Conservation (phyloP, 2,329 filamentous ascomycete genomes). For the Amauroascus verrucosus region DNA sequence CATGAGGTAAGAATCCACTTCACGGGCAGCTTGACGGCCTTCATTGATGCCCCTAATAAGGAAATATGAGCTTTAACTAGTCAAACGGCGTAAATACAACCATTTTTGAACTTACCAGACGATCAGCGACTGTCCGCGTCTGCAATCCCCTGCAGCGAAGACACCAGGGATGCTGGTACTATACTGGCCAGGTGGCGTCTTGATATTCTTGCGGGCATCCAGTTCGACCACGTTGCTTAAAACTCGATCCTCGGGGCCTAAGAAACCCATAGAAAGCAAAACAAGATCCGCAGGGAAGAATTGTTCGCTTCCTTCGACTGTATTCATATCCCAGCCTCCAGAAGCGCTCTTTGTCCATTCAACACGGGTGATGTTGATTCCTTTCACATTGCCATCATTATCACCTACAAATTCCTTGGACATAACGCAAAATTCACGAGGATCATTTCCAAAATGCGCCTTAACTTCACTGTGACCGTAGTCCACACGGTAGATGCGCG, state of each 20-base stretch:
- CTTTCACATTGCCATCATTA: slow-evolving; percentile 76
- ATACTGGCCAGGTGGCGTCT: slow-evolving; percentile 81
- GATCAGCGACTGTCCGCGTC: slow-evolving; percentile 87
- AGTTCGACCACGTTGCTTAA: slow-evolving; percentile 83
- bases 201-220: slow-evolving; percentile 89
- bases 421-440: slow-evolving; percentile 96
- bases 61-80: not conserved
- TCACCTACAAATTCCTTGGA: slow-evolving; percentile 93
- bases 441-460: slow-evolving; percentile 91
- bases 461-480: slow-evolving; percentile 94
- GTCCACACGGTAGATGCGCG: slow-evolving; percentile 94
- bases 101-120: slow-evolving; percentile 59
- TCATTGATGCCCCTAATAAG: slow-evolving; percentile 82
- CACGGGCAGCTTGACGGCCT: slow-evolving; percentile 81
- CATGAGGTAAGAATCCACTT: slow-evolving; percentile 81
- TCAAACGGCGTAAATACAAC: slow-evolving; percentile 16
- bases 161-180: slow-evolving; percentile 78
- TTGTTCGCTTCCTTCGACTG: slow-evolving; percentile 81
- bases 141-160: slow-evolving; percentile 90
- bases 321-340: slow-evolving; percentile 98
- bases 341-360: slow-evolving; percentile 87
- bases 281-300: slow-evolving; percentile 96
- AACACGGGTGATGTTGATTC: slow-evolving; percentile 89
- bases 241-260: slow-evolving; percentile 81
- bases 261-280: slow-evolving; percentile 91